Base-by-base conservation (phyloP, 2,329 filamentous ascomycete species). In the Setomelanomma holmii region DNA sequence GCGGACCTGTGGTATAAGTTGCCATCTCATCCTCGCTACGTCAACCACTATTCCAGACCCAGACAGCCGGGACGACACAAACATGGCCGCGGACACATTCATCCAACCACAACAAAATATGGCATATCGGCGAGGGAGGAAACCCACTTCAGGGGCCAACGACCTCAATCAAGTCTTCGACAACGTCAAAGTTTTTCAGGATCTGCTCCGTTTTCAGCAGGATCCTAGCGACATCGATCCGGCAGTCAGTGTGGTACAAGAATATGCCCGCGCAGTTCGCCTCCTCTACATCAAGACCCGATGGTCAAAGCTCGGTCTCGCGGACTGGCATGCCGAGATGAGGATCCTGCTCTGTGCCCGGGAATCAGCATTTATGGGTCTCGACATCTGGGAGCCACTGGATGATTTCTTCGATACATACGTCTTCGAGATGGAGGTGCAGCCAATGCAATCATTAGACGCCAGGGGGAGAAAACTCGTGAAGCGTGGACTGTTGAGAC, bases 371-470 rank as follows among this genome's bases (percentile, higher is more conserved):
- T 35, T 30, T 38, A 41, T 48, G 45, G 45, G 38, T 19, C 38
- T 48, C 14, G 36, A 48, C 14, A 19, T 48, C 19, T 48, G 45
- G 45, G 45, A 41, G 5, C 45, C 45, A 8, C 14, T 48, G 16
- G 45, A 48, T 10, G 45, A 48, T 27, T 48, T 48, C 19, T 20
- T 48, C 19, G 45, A 48, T 24, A 48, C 45, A 24, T 48, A 48
- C 30, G n/a, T 41, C 19, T 48, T 48, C 20, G 45, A 48, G n/a
- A 48, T 48, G 45, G 45, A 48, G 19, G 17, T 41, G 5, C 45
- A 48, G 17, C 45, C 45, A 36, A 16, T 34, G 22, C 17, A 23
- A 19, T 24, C 22, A 10, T 20, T 35, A 3, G 27, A 41, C n/a
- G 27, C 45, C 3, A 23, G 27, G n/a, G 38, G 17, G 17, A 33